A percentile compares a stretch with the other conserved stretches of the same genome.
These are phyloP conservation scores for Rhodotorula taiwanensis DNA, from an alignment of 768 basidiomycete species.

Conservation along the genomic window DNA sequence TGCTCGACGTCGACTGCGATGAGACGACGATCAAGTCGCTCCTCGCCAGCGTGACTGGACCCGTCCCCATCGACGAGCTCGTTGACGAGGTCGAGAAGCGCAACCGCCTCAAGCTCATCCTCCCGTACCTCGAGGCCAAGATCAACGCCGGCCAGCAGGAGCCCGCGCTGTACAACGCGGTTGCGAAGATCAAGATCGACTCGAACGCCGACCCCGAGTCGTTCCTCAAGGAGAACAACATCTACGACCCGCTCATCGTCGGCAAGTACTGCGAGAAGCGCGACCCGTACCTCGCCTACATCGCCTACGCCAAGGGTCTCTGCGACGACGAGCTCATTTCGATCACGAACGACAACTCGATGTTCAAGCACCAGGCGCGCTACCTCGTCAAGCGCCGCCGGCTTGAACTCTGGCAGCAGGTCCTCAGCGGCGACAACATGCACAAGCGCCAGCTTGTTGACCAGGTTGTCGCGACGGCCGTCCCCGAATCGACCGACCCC, in stretches of 20 bases:
- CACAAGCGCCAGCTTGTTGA: slow-evolving; percentile 91
- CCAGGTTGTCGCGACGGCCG: slow-evolving; percentile 86
- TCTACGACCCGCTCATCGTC: slow-evolving; percentile 93
- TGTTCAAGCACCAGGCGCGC: slow-evolving; percentile 99
- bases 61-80: slow-evolving; percentile 95
- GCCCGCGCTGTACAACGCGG: slow-evolving; percentile 85
- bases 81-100: slow-evolving; percentile 95
- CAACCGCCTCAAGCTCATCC: slow-evolving; percentile 89
- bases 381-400: slow-evolving; percentile 95
- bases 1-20: slow-evolving; percentile 96
- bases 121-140: slow-evolving; percentile 92
- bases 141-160: slow-evolving; percentile 93
- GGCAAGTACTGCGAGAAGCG: slow-evolving; percentile 99
- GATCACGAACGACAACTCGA: slow-evolving; percentile 97
- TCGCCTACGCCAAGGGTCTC: slow-evolving; percentile 97
- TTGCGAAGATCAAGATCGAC: slow-evolving; percentile 98
- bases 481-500: slow-evolving; percentile 94
- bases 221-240: slow-evolving; percentile 98
- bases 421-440: slow-evolving; percentile 77
- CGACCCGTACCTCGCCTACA: slow-evolving; percentile 96
- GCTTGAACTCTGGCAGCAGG: slow-evolving; percentile 92
- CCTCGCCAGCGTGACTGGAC: slow-evolving; percentile 87
- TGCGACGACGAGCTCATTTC: slow-evolving; percentile 95
- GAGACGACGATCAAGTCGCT: slow-evolving; percentile 90
- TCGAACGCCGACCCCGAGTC: slow-evolving; percentile 96